Conservation (phyloP, 2,329 filamentous ascomycete genomes). For the Ramularia collo-cygni region DNA sequence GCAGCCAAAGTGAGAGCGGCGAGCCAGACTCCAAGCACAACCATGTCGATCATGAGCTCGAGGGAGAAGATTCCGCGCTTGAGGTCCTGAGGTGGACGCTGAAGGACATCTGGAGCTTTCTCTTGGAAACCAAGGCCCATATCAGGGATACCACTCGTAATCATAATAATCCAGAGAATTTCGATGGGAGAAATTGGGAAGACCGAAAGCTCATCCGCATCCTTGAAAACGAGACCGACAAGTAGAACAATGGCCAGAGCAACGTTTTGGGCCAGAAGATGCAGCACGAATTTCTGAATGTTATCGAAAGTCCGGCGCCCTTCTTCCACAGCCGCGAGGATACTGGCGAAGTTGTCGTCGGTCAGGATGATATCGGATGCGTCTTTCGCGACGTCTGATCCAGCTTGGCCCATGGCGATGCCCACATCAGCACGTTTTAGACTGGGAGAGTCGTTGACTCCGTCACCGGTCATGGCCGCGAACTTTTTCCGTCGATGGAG, state of each 20-base stretch:
- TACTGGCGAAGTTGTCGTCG: constrained; percentile 83
- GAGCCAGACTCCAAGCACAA: constrained; percentile 74
- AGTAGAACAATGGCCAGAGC: constrained; percentile 78
- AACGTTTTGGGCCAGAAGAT: constrained; percentile 96
- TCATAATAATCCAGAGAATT: constrained; percentile 88
- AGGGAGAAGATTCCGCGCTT: constrained; percentile 65
- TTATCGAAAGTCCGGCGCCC: constrained; percentile 84
- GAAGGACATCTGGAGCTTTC: constrained; percentile 70
- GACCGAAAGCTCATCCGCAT: constrained; percentile 62
- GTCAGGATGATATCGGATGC: constrained; percentile 78
- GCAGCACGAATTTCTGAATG: constrained; percentile 76
- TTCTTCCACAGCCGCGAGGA: constrained; percentile 73
- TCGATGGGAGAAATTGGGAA: constrained; percentile 80
- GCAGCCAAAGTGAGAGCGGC: constrained; percentile 55
- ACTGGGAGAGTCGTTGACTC: constrained; percentile 79
- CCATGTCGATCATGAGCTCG: constrained; percentile 71
- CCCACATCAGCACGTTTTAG: constrained; percentile 76
- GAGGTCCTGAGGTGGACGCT: constrained; percentile 67
- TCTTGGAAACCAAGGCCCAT: constrained; percentile 80
- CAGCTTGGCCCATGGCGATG: constrained; percentile 81
- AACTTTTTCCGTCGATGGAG: constrained; percentile 69
- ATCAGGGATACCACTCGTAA: constrained; percentile 79
- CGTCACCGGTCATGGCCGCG: constrained; percentile 83
- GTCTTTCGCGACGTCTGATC: constrained; percentile 78
- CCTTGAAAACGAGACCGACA: constrained; percentile 73